phyloP scores from a whole-genome alignment of 129 eudicot genomes.

The Escallonia rubra region DNA sequence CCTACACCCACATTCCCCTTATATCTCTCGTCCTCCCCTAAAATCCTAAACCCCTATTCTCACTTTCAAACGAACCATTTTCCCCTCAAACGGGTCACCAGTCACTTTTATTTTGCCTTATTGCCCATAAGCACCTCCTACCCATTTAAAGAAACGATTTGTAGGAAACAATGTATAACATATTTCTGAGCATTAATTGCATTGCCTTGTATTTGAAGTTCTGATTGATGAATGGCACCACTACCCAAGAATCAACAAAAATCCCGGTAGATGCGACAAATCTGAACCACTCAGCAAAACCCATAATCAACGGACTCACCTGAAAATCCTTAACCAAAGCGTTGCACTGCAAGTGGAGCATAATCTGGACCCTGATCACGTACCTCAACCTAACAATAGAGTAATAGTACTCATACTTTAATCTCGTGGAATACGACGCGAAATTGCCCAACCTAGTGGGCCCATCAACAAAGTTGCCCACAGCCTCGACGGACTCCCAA shows the following conservation, averaged over 20 bases:
- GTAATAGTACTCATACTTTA: conserved; percentile 47
- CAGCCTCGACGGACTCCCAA: conserved; percentile 15
- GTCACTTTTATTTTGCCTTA: no score
- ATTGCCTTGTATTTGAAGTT: conserved; percentile 58
- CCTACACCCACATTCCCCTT: no score
- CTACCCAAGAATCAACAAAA: conserved; percentile 70
- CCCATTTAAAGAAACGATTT: no score
- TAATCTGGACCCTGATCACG: conserved; percentile 61
- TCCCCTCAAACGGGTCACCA: no score
- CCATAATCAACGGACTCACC: conserved; percentile 51
- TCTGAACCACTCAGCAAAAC: conserved; percentile 57
- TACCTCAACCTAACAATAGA: conserved; percentile 54
- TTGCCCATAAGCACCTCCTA: no score
- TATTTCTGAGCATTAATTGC: not conserved
- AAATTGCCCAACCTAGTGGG: conserved; percentile 64
- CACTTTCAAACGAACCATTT: no score
- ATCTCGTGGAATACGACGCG: conserved; percentile 19
- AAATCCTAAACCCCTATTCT: no score
- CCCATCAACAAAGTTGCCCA: conserved; percentile 40
- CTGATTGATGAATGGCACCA: conserved; percentile 48
- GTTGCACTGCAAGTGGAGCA: conserved; percentile 58
- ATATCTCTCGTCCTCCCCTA: no score
- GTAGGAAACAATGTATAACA: no score
- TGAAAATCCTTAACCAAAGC: conserved; percentile 64
- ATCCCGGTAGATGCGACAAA: conserved; percentile 42